phyloP scores from a whole-genome alignment of 2,329 filamentous ascomycete species.

The Trichoderma simmonsii region DNA sequence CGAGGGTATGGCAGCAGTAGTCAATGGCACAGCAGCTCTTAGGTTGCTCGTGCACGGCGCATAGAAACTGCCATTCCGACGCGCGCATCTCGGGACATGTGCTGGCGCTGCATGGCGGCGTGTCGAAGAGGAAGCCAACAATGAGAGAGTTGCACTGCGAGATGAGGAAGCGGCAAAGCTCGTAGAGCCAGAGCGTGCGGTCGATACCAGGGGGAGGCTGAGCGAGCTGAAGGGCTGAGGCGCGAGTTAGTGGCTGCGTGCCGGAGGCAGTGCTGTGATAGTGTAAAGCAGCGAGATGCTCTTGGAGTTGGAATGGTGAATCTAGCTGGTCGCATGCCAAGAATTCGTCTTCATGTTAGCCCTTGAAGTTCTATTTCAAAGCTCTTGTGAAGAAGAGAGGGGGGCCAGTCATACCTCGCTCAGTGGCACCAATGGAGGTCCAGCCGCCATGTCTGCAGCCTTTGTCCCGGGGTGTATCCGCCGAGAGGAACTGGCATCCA shows the following conservation, averaged over 20 bases:
- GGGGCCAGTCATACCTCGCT: conserved; percentile 59
- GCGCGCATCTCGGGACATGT: conserved; percentile 99
- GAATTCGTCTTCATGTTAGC: not conserved
- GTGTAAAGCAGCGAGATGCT: conserved; percentile 92
- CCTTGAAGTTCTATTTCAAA: not conserved
- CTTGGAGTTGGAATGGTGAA: conserved; percentile 94
- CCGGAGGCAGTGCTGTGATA: conserved; percentile 69
- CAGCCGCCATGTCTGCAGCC: conserved; percentile 87
- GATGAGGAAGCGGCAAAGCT: conserved; percentile 93
- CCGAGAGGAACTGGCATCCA: conserved; percentile 72
- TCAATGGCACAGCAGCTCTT: conserved; percentile 98
- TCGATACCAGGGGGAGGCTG: conserved; percentile 79
- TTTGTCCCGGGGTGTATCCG: conserved; percentile 91
- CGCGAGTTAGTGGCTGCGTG: conserved; percentile 69
- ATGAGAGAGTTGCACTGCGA: conserved; percentile 92
- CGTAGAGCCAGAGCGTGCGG: conserved; percentile 91
- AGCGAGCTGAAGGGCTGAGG: conserved; percentile 72
- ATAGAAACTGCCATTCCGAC: conserved; percentile 98
- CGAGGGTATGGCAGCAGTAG: conserved; percentile 97
- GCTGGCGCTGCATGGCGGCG: conserved; percentile 78
- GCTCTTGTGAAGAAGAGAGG: not conserved
- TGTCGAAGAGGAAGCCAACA: conserved; percentile 87
- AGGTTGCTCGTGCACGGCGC: conserved; percentile 92
- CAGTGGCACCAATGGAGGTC: conserved; percentile 82
- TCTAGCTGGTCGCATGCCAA: conserved; percentile 64